These are phyloP conservation scores for Tetraselmis chui DNA, from an alignment of 139 green algal species.

Conservation along the genomic window DNA sequence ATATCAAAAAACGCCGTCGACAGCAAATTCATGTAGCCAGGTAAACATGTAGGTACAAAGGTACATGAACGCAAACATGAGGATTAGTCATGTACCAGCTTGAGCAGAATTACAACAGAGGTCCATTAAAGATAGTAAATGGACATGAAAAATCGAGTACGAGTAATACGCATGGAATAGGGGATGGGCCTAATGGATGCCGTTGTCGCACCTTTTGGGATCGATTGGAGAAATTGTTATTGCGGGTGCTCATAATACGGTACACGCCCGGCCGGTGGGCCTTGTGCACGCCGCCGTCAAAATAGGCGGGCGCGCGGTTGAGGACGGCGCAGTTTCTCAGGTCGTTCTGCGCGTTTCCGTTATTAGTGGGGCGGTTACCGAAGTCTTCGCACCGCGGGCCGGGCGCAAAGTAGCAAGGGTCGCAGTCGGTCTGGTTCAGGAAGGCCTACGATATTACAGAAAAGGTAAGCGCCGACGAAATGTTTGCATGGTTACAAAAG, in stretches of 20 bases:
- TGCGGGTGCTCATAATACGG: conserved; percentile 4
- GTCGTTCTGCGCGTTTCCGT: neutral
- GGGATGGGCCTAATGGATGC: too few species aligned
- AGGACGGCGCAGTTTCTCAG: conserved; percentile 1
- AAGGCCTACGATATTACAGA: neutral
- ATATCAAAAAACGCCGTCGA: too few species aligned
- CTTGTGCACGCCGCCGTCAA: neutral
- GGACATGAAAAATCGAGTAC: too few species aligned
- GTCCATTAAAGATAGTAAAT: too few species aligned
- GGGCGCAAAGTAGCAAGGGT: neutral
- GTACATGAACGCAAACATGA: too few species aligned
- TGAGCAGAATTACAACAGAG: too few species aligned
- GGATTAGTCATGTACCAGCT: too few species aligned
- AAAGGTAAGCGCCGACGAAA: too few species aligned
- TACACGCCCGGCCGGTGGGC: neutral
- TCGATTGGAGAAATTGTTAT: conserved; percentile 15
- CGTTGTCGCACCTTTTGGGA: neutral
- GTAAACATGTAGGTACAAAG: too few species aligned
- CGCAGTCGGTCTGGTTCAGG: neutral
- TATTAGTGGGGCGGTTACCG: neutral
- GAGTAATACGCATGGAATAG: too few species aligned
- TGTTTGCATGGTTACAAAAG: too few species aligned
- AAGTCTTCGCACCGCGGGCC: neutral
- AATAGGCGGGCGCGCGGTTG: conserved; percentile 10
- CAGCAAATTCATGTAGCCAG: too few species aligned